Evolutionary conservation across 116 monocot species (phyloP).

Genomic region (Cymodocea nodosa): DNA sequence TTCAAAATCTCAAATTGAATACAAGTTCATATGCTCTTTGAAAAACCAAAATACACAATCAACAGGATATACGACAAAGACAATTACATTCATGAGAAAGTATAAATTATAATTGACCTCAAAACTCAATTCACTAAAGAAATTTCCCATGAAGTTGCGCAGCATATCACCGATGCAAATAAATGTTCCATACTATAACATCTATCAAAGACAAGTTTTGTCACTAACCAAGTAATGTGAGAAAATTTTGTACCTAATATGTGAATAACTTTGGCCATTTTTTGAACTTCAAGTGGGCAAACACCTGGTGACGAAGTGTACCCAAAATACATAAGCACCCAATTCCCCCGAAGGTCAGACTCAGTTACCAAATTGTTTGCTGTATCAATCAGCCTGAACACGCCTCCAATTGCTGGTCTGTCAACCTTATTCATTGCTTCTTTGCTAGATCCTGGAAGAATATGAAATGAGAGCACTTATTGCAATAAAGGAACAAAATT

Average conservation of each 20-base stretch:
- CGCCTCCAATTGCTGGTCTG: slow-evolving; percentile 77
- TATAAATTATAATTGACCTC: too few relatives aligned
- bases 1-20: too few relatives aligned
- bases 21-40: too few relatives aligned
- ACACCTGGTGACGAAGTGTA: slow-evolving; percentile 95
- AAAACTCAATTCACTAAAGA: too few relatives aligned
- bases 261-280: slow-evolving; percentile 56
- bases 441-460: slow-evolving; percentile 15
- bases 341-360: slow-evolving; percentile 63
- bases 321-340: slow-evolving; percentile 87
- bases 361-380: slow-evolving; percentile 61
- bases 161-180: too few relatives aligned
- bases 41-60: too few relatives aligned
- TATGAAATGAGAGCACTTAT: background rate
- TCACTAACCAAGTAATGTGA: background rate
- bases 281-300: slow-evolving; percentile 66
- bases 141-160: too few relatives aligned
- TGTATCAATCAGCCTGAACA: slow-evolving; percentile 70
- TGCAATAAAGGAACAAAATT: background rate
- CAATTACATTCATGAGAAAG: too few relatives aligned
- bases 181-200: too few relatives aligned
- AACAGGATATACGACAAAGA: too few relatives aligned
- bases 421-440: slow-evolving; percentile 13
- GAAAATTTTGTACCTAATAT: slow-evolving; percentile 63
- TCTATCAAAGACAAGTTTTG: too few relatives aligned